Percentiles rank a stretch among this genome's conserved stretches.
Evolutionary conservation across 2,329 filamentous ascomycete genomes (phyloP).

Genomic region (Dactylellina sp.): DNA sequence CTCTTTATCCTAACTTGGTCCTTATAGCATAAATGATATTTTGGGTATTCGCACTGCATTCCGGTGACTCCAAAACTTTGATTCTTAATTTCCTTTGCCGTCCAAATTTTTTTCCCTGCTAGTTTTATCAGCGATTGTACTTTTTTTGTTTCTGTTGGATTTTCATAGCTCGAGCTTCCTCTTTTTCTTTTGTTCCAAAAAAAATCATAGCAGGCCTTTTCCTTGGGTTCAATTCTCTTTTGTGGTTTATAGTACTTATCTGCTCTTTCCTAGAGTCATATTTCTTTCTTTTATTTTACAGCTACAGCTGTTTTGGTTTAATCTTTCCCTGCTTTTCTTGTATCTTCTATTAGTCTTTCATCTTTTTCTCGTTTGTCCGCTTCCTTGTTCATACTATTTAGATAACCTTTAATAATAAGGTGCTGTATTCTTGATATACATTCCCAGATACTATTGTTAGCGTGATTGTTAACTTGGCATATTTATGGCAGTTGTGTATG

Average conservation of each 20-base stretch:
- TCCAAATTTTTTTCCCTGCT: neutral
- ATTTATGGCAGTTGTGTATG: too few species aligned
- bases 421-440: neutral
- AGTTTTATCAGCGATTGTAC: constrained; percentile 14
- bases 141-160: constrained; percentile 4
- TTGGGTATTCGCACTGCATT: neutral
- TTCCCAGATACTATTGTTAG: neutral
- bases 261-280: constrained; percentile 3
- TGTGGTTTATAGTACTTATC: too few species aligned
- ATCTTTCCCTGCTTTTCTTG: constrained; percentile 8
- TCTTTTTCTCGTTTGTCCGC: constrained; percentile 1
- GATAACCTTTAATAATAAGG: constrained; percentile 14
- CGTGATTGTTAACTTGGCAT: too few species aligned
- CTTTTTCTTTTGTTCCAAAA: constrained; percentile 3
- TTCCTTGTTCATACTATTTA: constrained; percentile 34
- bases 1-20: neutral
- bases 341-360: constrained; percentile 5
- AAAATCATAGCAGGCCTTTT: constrained; percentile 42
- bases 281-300: constrained; percentile 11
- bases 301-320: constrained; percentile 1
- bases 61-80: neutral
- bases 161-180: constrained; percentile 4
- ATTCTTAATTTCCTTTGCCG: neutral
- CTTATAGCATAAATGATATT: constrained; percentile 8
- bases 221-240: constrained; percentile 6